These are phyloP conservation scores for Petunia secreta DNA, from an alignment of 257 asterid species.

Conservation along the genomic window DNA sequence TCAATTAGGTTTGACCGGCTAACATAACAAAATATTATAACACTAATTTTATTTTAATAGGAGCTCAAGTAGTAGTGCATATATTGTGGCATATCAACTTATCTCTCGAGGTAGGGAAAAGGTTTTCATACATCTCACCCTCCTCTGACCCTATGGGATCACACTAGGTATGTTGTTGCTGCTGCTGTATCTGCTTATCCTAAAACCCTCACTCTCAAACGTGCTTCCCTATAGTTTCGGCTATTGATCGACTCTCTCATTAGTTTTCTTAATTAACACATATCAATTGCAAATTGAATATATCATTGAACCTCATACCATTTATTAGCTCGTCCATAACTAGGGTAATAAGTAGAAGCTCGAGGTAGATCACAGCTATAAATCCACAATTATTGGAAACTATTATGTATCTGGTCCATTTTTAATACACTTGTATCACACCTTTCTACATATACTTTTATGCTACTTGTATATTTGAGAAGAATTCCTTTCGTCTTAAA, in stretches of 20 bases:
- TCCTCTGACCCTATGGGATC: too few relatives aligned
- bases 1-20: too few relatives aligned
- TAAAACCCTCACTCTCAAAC: not conserved
- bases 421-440: not conserved
- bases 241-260: not conserved
- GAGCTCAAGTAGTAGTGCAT: too few relatives aligned
- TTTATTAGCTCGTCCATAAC: not conserved
- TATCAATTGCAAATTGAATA: not conserved
- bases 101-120: too few relatives aligned
- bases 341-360: not conserved
- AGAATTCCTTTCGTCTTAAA: not conserved
- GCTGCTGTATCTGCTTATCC: not conserved
- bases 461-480: not conserved
- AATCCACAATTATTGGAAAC: not conserved
- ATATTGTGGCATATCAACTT: too few relatives aligned
- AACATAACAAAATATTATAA: too few relatives aligned
- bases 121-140: too few relatives aligned
- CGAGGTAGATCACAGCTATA: not conserved
- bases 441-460: not conserved
- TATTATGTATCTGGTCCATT: not conserved
- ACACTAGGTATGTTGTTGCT: too few relatives aligned
- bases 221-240: not conserved
- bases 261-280: not conserved
- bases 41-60: too few relatives aligned
- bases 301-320: not conserved